phyloP scores from a whole-genome alignment of 768 basidiomycete genomes.

The Russula earlei region DNA sequence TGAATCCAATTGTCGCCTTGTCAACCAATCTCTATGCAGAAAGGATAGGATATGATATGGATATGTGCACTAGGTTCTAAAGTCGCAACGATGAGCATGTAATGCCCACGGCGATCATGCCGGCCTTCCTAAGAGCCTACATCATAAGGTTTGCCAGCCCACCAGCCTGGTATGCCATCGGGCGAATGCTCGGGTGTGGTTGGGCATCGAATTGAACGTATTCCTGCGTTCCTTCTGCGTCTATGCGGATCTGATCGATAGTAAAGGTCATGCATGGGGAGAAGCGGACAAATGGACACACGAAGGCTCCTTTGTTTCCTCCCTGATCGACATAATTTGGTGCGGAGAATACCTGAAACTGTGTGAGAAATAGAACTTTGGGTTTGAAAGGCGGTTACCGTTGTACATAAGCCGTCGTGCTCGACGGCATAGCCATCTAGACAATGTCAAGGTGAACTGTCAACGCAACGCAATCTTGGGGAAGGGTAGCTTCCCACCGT shows the following conservation, averaged over 20 bases:
- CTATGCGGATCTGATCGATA: conserved; percentile 61
- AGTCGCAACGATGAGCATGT: not conserved
- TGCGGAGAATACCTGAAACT: conserved; percentile 76
- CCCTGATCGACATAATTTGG: conserved; percentile 92
- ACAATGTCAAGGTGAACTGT: not conserved
- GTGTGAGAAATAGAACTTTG: conserved; percentile 7
- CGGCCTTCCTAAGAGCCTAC: conserved; percentile 29
- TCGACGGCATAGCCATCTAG: conserved; percentile 90
- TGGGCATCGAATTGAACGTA: conserved; percentile 81
- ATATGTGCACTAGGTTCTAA: not conserved
- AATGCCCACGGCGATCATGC: not conserved
- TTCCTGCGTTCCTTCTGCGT: conserved; percentile 59
- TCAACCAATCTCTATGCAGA: not conserved
- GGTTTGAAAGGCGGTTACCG: conserved; percentile 28
- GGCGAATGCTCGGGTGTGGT: conserved; percentile 82
- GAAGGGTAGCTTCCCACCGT: conserved; percentile 40
- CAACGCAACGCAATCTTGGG: conserved; percentile 1
- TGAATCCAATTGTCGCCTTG: not conserved
- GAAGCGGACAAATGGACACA: conserved; percentile 31
- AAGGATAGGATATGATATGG: not conserved
- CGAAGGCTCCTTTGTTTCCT: conserved; percentile 88
- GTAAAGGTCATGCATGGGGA: not conserved
- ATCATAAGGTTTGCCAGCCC: conserved; percentile 63
- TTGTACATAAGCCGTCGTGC: conserved; percentile 90
- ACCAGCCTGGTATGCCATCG: conserved; percentile 80